A percentile compares a stretch with the other conserved stretches of the same genome.
These are phyloP conservation scores for Fistulifera pelliculosa DNA, from an alignment of 108 stramenopile species.

Conservation along the genomic window DNA sequence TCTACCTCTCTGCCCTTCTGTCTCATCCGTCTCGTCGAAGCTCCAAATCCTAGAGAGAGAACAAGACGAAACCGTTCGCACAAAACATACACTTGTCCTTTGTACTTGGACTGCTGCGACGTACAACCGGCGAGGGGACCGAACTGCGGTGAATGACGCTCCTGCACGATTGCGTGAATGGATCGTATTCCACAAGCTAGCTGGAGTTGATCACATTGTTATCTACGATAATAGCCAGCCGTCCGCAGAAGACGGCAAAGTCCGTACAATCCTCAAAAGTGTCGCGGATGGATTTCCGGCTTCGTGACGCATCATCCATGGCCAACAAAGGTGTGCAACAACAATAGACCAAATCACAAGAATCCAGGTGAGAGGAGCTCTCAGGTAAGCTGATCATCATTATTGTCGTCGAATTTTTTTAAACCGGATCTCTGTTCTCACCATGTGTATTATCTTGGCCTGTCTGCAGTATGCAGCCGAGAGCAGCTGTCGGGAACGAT, in stretches of 20 bases:
- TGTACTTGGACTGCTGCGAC: slow-evolving; percentile 57
- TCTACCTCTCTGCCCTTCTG: slow-evolving; percentile 41
- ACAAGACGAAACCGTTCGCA: slow-evolving; percentile 13
- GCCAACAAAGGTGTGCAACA: slow-evolving; percentile 66
- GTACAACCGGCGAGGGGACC: slow-evolving; percentile 35
- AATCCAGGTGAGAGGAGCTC: slow-evolving; percentile 67
- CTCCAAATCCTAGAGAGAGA: not conserved
- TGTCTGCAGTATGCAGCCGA: slow-evolving; percentile 58
- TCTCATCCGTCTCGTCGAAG: slow-evolving; percentile 10
- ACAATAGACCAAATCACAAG: slow-evolving; percentile 48
- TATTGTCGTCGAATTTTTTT: too few species aligned
- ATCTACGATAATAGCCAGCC: slow-evolving; percentile 70
- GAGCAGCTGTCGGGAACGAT: slow-evolving; percentile 56
- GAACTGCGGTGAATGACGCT: slow-evolving; percentile 17
- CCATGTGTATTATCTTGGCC: too few species aligned
- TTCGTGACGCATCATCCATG: slow-evolving; percentile 54
- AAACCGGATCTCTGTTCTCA: too few species aligned
- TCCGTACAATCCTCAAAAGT: slow-evolving; percentile 4
- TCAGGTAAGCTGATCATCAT: slow-evolving; percentile 35
- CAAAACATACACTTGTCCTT: slow-evolving; percentile 36
- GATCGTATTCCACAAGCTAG: slow-evolving; percentile 46
- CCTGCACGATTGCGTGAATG: slow-evolving; percentile 45
- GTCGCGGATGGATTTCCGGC: not conserved
- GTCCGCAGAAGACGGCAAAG: slow-evolving; percentile 13
- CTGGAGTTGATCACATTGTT: slow-evolving; percentile 73